phyloP scores from a whole-genome alignment of 768 basidiomycete species.

The Rhizopogon vesiculosus region DNA sequence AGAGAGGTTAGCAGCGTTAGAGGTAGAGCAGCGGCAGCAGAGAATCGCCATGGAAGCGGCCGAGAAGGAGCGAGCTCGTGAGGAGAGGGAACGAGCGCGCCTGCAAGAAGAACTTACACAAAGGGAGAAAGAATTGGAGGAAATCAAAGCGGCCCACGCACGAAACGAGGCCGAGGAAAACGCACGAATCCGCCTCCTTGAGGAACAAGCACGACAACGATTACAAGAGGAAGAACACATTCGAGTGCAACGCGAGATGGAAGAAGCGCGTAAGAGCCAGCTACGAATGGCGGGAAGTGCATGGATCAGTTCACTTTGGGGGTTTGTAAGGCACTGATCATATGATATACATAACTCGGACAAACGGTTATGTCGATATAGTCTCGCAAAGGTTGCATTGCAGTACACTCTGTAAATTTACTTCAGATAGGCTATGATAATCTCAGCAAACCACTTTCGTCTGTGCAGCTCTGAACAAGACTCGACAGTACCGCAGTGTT shows the following conservation, averaged over 20 bases:
- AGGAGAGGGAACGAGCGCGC: constrained; percentile 22
- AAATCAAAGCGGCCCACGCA: constrained; percentile 17
- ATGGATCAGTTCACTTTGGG: no score
- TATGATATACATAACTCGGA: no score
- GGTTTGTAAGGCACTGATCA: no score
- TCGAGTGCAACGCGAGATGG: constrained; percentile 18
- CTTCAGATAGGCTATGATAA: no score
- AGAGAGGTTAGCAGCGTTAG: constrained; percentile 25
- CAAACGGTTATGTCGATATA: no score
- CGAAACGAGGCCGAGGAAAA: constrained; percentile 21
- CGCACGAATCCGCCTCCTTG: constrained; percentile 17
- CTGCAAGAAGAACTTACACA: constrained; percentile 24
- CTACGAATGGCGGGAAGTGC: no score
- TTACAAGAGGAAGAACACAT: constrained; percentile 25
- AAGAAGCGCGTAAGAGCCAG: no score
- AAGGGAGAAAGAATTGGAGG: constrained; percentile 21
- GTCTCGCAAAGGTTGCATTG: no score
- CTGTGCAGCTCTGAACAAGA: no score
- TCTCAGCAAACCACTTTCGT: no score
- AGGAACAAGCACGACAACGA: constrained; percentile 18
- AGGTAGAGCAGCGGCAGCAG: constrained; percentile 23
- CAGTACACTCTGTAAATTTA: no score
- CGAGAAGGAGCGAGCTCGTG: constrained; percentile 14
- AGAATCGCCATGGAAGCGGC: constrained; percentile 19
- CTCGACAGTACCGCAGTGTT: no score